Base-by-base conservation (phyloP, 2,329 filamentous ascomycete genomes). In the Diaporthe ilicicola region DNA sequence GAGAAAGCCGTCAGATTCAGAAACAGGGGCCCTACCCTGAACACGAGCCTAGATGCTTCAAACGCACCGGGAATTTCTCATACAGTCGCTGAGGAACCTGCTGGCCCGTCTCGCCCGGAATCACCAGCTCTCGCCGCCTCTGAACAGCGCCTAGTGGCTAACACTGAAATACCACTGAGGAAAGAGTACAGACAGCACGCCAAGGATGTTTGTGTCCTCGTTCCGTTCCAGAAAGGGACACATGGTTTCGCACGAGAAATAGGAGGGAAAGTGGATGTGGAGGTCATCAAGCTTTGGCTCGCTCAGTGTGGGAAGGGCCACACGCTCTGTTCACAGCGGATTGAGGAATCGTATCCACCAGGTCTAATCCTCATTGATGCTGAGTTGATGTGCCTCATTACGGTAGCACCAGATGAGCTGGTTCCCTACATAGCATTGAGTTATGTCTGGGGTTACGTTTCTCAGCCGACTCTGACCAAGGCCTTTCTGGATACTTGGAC, bases 401-500 rank as follows among this genome's bases (percentile, higher is more conserved):
- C 27, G 39, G 19, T 48, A 34, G 42, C 13, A 17, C 3, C 59
- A 12, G 2, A 17, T n/a, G 22, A 22, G 3, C 27, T 42, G 27
- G 27, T 62, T 3, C 42, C 9, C 10, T 67, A 67, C 50, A 44
- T 67, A 12, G 50, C 64, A 1, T 12, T 67, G 48, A 67, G 64
- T n/a, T 67, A 67, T 13, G 59, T 78, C 0, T 81, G 79, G 80
- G 79, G 80, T 0, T 70, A 76, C 53, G 39, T 73, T 2, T 4
- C 61, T 3, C 42, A 61, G 37, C 15, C 64, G 4, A 46, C 34
- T 9, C 27, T 68, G 37, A 42, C 44, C 22, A 44, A n/a, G 12
- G 34, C 53, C 27, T 68, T 55, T 44, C 15, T 39, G 0, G 51
- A 15, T 19, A n/a, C 1, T 1, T 72, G 70, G 24, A 7, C 15